Evolutionary conservation across 2,329 filamentous ascomycete species (phyloP), one percentile per base, ranked within the genome.

Genomic region (Didymella sp.): DNA sequence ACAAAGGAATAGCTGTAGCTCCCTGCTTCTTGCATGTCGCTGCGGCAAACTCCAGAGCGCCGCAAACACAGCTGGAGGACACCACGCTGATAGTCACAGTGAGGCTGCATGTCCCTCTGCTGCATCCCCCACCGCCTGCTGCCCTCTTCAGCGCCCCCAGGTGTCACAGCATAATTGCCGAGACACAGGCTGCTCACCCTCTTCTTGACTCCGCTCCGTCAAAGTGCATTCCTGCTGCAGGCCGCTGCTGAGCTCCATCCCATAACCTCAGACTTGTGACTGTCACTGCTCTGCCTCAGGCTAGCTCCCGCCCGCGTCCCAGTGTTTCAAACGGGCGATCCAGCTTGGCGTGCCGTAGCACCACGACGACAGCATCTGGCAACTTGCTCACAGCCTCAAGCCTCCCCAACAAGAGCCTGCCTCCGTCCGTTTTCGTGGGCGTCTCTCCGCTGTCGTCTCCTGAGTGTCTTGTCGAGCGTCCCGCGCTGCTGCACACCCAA

Each of bases 401-500:
- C 65, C 35, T 38, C 35, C 11, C 11, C 28, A 30, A 38, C 35
- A 21, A 21, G 35, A 21, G 35, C 35, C 35, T 19, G 35, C 35
- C 35, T 17, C 35, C 35, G 35, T 19, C 33, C 2, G 8, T 17
- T 6, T 22, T 15, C 21, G 38, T 24, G 21, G 12, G 38, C 22
- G 19, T 41, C 38, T n/a, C 22, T 41, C 13, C n/a, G 38, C 22
- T 13, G 21, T 25, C 38, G 9, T 25, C 38, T 24, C 30, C 19
- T 43, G 42, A 45, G 37, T 44, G 51, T 41, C 21, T 22, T 25
- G 38, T 41, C 38, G 38, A 38, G 35, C 35, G 35, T 49, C 58
- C 60, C 62, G 66, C 62, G 66, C 69, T 68, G 56, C 57, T 55
- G 55, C 64, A 56, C 62, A n/a, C n/a, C n/a, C 56, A 58, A 43